These are phyloP conservation scores for Auriscalpium vulgare DNA, from an alignment of 768 basidiomycete genomes.

Conservation along the genomic window DNA sequence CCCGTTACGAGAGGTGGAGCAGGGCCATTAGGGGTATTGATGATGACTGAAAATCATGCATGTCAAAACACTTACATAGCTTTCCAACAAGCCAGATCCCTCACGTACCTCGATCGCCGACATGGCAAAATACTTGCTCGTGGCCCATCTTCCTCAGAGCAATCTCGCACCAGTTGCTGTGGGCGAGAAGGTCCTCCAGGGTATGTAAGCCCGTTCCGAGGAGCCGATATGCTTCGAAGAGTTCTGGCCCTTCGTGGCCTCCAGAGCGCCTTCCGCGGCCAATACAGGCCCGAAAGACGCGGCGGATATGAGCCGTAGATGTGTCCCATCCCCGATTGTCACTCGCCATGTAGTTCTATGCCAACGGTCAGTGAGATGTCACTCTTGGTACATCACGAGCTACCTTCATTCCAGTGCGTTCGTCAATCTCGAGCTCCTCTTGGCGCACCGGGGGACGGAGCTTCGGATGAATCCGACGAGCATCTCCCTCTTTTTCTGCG, in stretches of 20 bases:
- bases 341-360: slow-evolving; percentile 72
- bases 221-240: slow-evolving; percentile 63
- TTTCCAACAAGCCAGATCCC: neutral
- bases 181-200: slow-evolving; percentile 69
- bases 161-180: slow-evolving; percentile 77
- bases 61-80: slow-evolving; percentile 1
- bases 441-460: slow-evolving; percentile 67
- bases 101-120: slow-evolving; percentile 49
- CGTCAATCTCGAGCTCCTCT: slow-evolving; percentile 71
- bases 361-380: neutral
- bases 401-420: slow-evolving; percentile 76
- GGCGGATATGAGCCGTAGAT: slow-evolving; percentile 58
- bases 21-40: slow-evolving; percentile 46
- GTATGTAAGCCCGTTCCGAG: slow-evolving; percentile 64
- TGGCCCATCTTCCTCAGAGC: slow-evolving; percentile 63
- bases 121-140: slow-evolving; percentile 68
- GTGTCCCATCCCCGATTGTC: slow-evolving; percentile 66
- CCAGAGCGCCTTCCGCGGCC: slow-evolving; percentile 51
- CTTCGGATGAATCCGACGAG: slow-evolving; percentile 60
- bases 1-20: slow-evolving; percentile 62
- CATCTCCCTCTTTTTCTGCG: slow-evolving; percentile 60
- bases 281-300: slow-evolving; percentile 58
- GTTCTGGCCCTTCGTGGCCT: slow-evolving; percentile 45
- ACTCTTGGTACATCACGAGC: neutral
- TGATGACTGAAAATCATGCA: slow-evolving; percentile 14